A percentile compares a stretch with the other conserved stretches of the same genome.
Conservation (phyloP, 352 stramenopile species). For the Phytophthora fragariae region DNA sequence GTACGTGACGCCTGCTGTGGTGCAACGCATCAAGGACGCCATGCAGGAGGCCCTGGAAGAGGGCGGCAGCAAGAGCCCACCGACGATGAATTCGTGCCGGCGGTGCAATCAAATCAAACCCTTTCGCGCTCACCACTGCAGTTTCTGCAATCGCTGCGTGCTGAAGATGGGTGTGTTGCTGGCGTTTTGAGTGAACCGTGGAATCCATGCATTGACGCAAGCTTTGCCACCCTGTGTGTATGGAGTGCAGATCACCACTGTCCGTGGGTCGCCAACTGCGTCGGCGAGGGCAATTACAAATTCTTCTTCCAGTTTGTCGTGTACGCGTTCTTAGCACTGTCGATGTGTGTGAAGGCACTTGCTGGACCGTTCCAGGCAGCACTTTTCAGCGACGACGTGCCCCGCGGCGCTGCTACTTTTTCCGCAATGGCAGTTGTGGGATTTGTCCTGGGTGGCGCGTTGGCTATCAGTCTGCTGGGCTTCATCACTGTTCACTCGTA, state of each 20-base stretch:
- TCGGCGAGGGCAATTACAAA: slow-evolving; percentile 88
- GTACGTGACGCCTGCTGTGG: slow-evolving; percentile 72
- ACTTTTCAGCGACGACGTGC: slow-evolving; percentile 31
- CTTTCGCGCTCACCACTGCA: slow-evolving; percentile 87
- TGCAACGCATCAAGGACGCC: slow-evolving; percentile 69
- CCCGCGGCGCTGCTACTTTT: slow-evolving; percentile 34
- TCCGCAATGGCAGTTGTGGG: slow-evolving; percentile 65
- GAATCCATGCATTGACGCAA: slow-evolving; percentile 1
- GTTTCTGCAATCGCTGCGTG: slow-evolving; percentile 87
- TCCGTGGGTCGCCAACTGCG: slow-evolving; percentile 94
- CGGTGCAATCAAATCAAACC: slow-evolving; percentile 80
- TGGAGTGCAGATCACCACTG: slow-evolving; percentile 96
- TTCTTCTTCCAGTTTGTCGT: slow-evolving; percentile 89
- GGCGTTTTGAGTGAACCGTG: background rate
- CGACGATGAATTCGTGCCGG: slow-evolving; percentile 51
- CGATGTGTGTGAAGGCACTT: slow-evolving; percentile 66
- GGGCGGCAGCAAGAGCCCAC: slow-evolving; percentile 26
- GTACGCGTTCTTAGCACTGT: slow-evolving; percentile 74
- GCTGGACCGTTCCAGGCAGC: slow-evolving; percentile 57
- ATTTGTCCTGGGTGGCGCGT: slow-evolving; percentile 73
- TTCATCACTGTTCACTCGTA: slow-evolving; percentile 82
- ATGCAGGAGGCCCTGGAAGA: slow-evolving; percentile 72
- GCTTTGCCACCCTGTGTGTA: slow-evolving; percentile 1
- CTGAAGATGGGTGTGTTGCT: slow-evolving; percentile 79
- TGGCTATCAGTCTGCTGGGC: slow-evolving; percentile 73